Evolutionary conservation across 208 protist genomes (phyloP).

Genomic region (Hexamita inflata): DNA sequence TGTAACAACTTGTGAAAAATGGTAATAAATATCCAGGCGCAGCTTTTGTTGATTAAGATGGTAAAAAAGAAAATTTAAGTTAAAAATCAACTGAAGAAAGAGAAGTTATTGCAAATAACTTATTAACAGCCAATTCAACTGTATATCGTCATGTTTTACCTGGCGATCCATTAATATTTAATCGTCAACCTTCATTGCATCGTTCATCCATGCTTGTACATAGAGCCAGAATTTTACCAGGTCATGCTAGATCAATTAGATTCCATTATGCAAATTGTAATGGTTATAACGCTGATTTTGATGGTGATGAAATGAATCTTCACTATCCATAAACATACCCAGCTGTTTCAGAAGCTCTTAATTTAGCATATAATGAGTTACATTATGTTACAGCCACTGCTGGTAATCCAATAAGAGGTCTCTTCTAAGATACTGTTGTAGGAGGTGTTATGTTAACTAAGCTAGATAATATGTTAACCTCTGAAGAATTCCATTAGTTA

Average conservation of each 20-base stretch:
- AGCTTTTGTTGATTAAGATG: slow-evolving; percentile 37
- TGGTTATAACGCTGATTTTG: slow-evolving; percentile 99
- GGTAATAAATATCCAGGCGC: slow-evolving; percentile 20
- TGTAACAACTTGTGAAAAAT: slow-evolving; percentile 22
- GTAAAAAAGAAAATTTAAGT: slow-evolving; percentile 46
- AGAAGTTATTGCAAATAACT: slow-evolving; percentile 48
- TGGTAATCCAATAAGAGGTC: slow-evolving; percentile 88
- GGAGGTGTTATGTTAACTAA: slow-evolving; percentile 81
- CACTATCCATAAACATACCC: slow-evolving; percentile 83
- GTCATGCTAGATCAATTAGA: slow-evolving; percentile 64
- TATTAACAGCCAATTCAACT: background rate
- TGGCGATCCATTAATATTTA: slow-evolving; percentile 91
- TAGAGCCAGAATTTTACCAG: slow-evolving; percentile 42
- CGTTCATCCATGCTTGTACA: slow-evolving; percentile 95
- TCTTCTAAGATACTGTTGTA: slow-evolving; percentile 98
- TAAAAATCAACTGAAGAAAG: slow-evolving; percentile 39
- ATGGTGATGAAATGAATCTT: slow-evolving; percentile 99
- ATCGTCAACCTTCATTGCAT: slow-evolving; percentile 98
- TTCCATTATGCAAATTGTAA: slow-evolving; percentile 99
- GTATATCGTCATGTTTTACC: slow-evolving; percentile 85
- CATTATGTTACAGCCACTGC: slow-evolving; percentile 74
- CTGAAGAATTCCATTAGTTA: slow-evolving; percentile 69
- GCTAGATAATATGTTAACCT: slow-evolving; percentile 78
- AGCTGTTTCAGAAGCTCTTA: slow-evolving; percentile 73
- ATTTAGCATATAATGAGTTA: slow-evolving; percentile 72